Base-by-base conservation (phyloP, 2,329 filamentous ascomycete genomes). In the Epichloe aotearoae region DNA sequence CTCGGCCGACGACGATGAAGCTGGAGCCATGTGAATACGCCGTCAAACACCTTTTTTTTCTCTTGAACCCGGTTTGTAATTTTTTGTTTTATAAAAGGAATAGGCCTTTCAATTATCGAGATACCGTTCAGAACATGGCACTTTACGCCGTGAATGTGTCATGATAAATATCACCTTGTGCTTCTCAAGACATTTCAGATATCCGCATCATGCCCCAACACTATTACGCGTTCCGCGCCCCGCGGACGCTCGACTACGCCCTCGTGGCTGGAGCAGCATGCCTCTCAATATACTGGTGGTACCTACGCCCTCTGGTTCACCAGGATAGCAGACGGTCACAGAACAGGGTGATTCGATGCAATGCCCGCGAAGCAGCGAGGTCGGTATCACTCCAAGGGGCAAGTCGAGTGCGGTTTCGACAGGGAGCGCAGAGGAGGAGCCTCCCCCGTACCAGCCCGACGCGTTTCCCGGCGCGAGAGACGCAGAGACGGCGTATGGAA, bases 401-500 rank as follows among this genome's bases (percentile, higher is more conserved):
- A 30, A 10, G 26, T 30, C 26, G 26, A 30, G 26, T 10, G 26
- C 26, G 26, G 26, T 30, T 30, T 30, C 26, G 11, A 20, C 39
- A 19, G 39, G 3, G n/a, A 41, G 7, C n/a, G 17, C 17, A 3
- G 17, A 20, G 14, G 20, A 46, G 33, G 23, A 26, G 23, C 6
- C 23, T 26, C 63, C 75, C 6, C 76, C 80, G 2, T 88, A 93
- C 63, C 85, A 85, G 1, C 80, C 80, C 3, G 76, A 88, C 64
- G 75, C 77, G 15, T 74, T 90, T 14, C 85, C 84, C 0, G 83
- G 86, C 6, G 78, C 71, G 0, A 75, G 86, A 52, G 79, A 88
- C 62, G 80, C 93, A 15, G 62, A 71, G 12, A 84, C 80, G 4
- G 79, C 82, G 5, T 89, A 87, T 61, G 87, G 88, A 15, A 78